Percentiles rank a stretch among this genome's conserved stretches.
phyloP scores from a whole-genome alignment of 192 early-diverging fungal genomes.

The Diversispora epigaea region DNA sequence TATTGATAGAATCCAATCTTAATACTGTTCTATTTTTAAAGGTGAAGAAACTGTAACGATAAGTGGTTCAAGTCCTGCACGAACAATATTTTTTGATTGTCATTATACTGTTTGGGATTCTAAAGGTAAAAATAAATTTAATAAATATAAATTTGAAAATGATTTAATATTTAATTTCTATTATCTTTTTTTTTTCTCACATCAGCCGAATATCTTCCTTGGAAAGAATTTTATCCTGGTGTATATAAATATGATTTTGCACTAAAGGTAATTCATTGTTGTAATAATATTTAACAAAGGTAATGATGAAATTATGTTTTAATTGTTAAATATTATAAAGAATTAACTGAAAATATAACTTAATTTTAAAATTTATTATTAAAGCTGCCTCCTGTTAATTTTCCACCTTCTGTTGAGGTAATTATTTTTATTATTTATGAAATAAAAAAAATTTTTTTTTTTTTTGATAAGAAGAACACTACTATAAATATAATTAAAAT shows the following conservation, averaged over 20 bases:
- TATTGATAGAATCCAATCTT: no score
- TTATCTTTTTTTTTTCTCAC: not conserved
- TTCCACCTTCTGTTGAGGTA: conserved; percentile 45
- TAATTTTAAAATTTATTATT: not conserved
- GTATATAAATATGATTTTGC: conserved; percentile 41
- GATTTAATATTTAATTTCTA: no score
- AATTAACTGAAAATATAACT: not conserved
- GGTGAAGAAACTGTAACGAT: not conserved
- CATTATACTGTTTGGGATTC: not conserved
- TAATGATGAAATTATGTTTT: not conserved
- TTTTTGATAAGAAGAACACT: conserved; percentile 16
- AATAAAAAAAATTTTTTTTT: conserved; percentile 17
- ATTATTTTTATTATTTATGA: conserved; percentile 26
- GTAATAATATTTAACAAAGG: not conserved
- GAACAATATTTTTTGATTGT: conserved; percentile 17
- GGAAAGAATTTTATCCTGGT: conserved; percentile 38
- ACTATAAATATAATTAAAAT: not conserved
- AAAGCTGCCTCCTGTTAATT: conserved; percentile 45
- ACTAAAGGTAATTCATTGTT: conserved; percentile 36
- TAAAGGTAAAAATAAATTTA: no score
- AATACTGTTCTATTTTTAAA: not conserved
- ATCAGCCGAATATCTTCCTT: conserved; percentile 24
- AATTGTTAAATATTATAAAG: no score
- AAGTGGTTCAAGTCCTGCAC: not conserved
- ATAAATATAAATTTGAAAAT: no score